Base-by-base conservation (phyloP, 2,329 filamentous ascomycete species). In the Beauveria asiatica region DNA sequence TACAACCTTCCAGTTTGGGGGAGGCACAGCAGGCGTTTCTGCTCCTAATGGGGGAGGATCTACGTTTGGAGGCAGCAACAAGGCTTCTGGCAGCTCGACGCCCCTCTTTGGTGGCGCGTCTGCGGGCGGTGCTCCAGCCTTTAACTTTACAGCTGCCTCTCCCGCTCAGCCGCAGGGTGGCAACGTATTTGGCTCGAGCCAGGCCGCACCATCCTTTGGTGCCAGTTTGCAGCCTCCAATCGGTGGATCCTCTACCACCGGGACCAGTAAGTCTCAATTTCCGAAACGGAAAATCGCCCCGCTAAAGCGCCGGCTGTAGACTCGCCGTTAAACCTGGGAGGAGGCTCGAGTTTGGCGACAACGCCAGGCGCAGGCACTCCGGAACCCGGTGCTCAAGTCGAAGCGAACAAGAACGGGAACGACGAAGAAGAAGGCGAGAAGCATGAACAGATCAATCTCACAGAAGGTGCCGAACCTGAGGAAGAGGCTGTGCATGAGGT, bases 401-500 rank as follows among this genome's bases (percentile, higher is more conserved):
- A 78, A 65, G 74, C 75, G 65, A 72, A 73, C 66, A 74, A 75
- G 52, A 65, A 65, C 44, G 69, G 62, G 45, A 70, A 72, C 27
- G 79, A 83, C 64, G 83, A 84, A 65, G 81, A 84, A 65, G 81
- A 81, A 59, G 79, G 77, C 62, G 83, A 83, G 68, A 80, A 81
- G 69, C 81, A 89, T 62, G 82, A 86, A 70, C 87, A 90, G 71
- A 82, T 90, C 64, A 86, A 87, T 69, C 80, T 93, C 66, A 85
- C 85, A 57, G 79, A 82, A 64, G 82, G 81, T 59, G 83, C 83
- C 17, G 88, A 92, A 70, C 86, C 89, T 69, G 81, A 90, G 61
- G 90, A 94, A 70, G 80, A 84, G 37, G 77, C 86, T 42, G 70
- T 92, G 21, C 82, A 88, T 70, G 87, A 93, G 69, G 80, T 88